A percentile compares a stretch with the other conserved stretches of the same genome.
Evolutionary conservation across 1,284 basidiomycete genomes (phyloP).

Genomic region (Microbotryum scabiosae): DNA sequence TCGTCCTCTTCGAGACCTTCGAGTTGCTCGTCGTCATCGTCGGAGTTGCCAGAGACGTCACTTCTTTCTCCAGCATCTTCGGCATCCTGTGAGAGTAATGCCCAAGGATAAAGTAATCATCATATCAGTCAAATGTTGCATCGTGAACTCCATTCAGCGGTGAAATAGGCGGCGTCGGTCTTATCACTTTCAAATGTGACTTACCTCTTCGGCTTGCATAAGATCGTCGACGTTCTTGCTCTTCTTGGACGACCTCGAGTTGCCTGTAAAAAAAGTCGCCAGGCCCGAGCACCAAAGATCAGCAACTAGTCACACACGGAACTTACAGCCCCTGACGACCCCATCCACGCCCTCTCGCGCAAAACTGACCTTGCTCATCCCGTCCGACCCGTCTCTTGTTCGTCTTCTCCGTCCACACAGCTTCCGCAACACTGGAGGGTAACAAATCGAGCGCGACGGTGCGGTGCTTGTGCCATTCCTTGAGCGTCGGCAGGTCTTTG

Average conservation of each 20-base stretch:
- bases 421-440: slow-evolving; percentile 21
- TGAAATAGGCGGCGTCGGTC: too few species aligned
- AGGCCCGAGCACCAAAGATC: too few species aligned
- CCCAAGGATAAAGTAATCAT: too few species aligned
- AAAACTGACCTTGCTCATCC: too few species aligned
- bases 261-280: too few species aligned
- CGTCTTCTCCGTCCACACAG: slow-evolving; percentile 20
- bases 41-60: background rate
- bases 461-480: slow-evolving; percentile 4
- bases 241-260: too few species aligned
- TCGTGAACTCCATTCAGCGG: background rate
- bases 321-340: too few species aligned
- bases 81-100: background rate
- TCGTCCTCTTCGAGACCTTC: slow-evolving; percentile 5
- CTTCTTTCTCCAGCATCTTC: background rate
- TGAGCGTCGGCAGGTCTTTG: slow-evolving; percentile 9
- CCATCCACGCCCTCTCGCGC: too few species aligned
- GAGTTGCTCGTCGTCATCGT: slow-evolving; percentile 15
- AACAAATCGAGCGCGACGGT: slow-evolving; percentile 19
- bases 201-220: too few species aligned
- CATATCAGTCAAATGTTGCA: too few species aligned
- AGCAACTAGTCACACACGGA: too few species aligned
- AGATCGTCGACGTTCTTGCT: too few species aligned
- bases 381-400: slow-evolving; percentile 1
- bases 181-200: background rate